A percentile compares a stretch with the other conserved stretches of the same genome.
These are phyloP conservation scores for Crithidia acanthocephali DNA, from an alignment of 208 protist genomes.

Conservation along the genomic window DNA sequence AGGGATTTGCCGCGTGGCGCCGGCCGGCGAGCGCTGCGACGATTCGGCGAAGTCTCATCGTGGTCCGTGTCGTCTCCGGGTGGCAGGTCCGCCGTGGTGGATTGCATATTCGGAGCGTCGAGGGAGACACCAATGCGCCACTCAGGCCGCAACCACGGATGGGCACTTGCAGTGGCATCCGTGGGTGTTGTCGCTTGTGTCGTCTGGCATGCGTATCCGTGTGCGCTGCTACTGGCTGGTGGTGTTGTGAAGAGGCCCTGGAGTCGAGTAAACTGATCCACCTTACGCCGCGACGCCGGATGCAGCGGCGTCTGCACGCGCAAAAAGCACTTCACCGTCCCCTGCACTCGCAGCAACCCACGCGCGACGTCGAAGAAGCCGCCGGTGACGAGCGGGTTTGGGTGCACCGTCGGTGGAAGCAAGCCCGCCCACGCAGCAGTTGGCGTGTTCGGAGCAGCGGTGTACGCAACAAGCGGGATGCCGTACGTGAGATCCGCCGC, in stretches of 20 bases:
- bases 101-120: constrained; percentile 31
- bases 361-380: constrained; percentile 43
- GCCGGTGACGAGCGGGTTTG: constrained; percentile 32
- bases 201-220: not conserved
- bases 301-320: constrained; percentile 20
- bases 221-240: not conserved
- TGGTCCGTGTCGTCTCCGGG: not conserved
- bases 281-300: constrained; percentile 21
- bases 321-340: constrained; percentile 19
- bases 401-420: constrained; percentile 20
- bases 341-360: constrained; percentile 28
- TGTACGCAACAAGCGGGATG: constrained; percentile 14
- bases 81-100: not conserved
- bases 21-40: not conserved
- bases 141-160: constrained; percentile 39
- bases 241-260: constrained; percentile 14
- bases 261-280: constrained; percentile 24
- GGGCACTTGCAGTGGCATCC: not conserved
- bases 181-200: not conserved
- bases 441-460: not conserved
- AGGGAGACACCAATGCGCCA: constrained; percentile 35
- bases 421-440: not conserved
- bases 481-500: constrained; percentile 7
- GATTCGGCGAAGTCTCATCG: not conserved
- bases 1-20: constrained; percentile 21